Conservation (phyloP, 768 basidiomycete species). For the Leccinum arenicola region DNA sequence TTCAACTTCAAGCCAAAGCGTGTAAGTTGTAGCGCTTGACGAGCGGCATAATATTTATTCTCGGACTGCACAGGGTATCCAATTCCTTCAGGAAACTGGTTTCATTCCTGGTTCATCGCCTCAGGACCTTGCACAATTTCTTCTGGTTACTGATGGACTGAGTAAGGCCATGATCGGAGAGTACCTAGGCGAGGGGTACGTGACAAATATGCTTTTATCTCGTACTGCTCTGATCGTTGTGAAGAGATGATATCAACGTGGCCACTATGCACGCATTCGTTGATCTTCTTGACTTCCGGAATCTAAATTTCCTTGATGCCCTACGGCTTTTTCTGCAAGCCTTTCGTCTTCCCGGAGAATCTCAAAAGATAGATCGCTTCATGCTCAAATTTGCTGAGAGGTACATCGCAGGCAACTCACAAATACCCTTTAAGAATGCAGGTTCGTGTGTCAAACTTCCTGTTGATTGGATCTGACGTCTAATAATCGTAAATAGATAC, state of each 20-base stretch:
- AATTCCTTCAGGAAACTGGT: constrained; percentile 84
- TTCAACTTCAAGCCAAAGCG: constrained; percentile 99
- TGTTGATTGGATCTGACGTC: constrained; percentile 8
- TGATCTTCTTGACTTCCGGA: constrained; percentile 84
- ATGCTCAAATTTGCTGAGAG: constrained; percentile 99
- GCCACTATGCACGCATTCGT: constrained; percentile 98
- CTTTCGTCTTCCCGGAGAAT: constrained; percentile 95
- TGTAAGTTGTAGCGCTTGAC: constrained; percentile 43
- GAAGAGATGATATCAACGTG: constrained; percentile 84
- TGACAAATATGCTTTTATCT: constrained; percentile 7
- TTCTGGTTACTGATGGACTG: constrained; percentile 86
- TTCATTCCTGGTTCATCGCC: constrained; percentile 77
- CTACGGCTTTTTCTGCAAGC: constrained; percentile 88
- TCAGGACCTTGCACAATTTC: constrained; percentile 77
- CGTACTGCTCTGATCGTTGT: constrained; percentile 4
- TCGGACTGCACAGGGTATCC: constrained; percentile 61
- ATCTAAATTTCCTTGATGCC: constrained; percentile 82
- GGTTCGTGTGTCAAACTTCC: constrained; percentile 46
- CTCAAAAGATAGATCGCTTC: constrained; percentile 98
- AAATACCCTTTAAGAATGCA: constrained; percentile 89
- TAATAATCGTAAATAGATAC: constrained; percentile 52
- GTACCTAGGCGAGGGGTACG: constrained; percentile 95
- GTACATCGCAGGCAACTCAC: constrained; percentile 85
- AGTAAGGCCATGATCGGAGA: constrained; percentile 97
- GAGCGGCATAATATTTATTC: neutral